Base-by-base conservation (phyloP, 495 filamentous ascomycete genomes). In the Pyrenula aspistea region DNA sequence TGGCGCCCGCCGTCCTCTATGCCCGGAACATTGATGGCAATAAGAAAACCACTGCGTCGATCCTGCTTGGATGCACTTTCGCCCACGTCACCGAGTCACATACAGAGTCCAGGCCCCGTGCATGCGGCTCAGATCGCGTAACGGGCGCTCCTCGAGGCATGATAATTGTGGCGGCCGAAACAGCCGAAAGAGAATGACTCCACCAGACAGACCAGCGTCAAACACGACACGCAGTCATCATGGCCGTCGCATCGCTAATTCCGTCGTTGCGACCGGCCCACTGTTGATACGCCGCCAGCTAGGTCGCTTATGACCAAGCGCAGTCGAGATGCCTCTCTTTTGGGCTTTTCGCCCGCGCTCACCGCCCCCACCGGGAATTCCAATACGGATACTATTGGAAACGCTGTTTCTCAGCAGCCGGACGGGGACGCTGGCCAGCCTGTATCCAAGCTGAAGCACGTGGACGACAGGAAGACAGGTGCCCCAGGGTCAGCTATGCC, bases 401-500 rank as follows among this genome's bases (percentile, higher is more conserved):
- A 42, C 31, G 31, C 31, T 15, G 31, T 42, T 42, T 42, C 31
- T 15, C 31, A 42, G 31, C 31, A 42, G 4, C 15, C 31, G 15
- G 31, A 15, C 31, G 31, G 8, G 15, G 31, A 42, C 31, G 31
- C 15, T 42, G 31, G 15, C 31, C 8, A 42, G 31, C 31, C 31
- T 15, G 31, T 42, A 42, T 42, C 31, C 31, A 42, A 42, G 31
- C 31, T 8, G 31, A 42, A 42, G 15, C 31, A 42, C 31, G 31
- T 42, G 31, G 31, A 42, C 15, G 31, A 42, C 31, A 42, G 31
- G 31, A 42, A 42, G 15, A 42, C 31, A 42, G 31, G 15, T 42
- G 8, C 31, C 15, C 31, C 4, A 8, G 31, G 8, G 8, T 42
- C 15, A 15, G 15, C 31, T 8, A 42, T 78, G 21, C 90, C 91